Conservation (phyloP, 305 asterid genomes). For the Plantago coronopus region DNA sequence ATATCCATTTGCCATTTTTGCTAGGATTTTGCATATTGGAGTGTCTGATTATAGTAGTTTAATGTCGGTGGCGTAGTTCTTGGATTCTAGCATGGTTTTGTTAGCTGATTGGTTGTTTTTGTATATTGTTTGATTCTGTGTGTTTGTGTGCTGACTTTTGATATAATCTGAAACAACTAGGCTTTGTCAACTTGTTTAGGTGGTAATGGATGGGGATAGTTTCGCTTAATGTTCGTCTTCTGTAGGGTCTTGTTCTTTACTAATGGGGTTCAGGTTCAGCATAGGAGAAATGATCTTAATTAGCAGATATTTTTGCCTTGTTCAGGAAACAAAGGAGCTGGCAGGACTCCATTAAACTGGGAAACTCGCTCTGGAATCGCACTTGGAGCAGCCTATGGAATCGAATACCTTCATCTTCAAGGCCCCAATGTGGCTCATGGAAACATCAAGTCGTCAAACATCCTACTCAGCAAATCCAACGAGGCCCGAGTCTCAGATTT, state of each 20-base stretch:
- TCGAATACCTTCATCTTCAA: constrained; percentile 50
- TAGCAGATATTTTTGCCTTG: neutral
- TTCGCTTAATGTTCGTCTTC: constrained; percentile 8
- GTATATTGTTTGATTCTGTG: neutral
- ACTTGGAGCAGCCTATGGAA: constrained; percentile 55
- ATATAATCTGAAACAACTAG: constrained; percentile 1
- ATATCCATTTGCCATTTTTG: neutral
- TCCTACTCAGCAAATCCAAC: constrained; percentile 42
- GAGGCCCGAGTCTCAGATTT: constrained; percentile 46
- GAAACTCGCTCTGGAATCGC: constrained; percentile 46
- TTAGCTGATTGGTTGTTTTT: neutral
- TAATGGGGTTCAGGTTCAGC: constrained; percentile 11
- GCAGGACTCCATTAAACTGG: constrained; percentile 54
- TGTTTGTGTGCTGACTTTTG: constrained; percentile 6
- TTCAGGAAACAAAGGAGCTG: constrained; percentile 48
- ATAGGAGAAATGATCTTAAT: too few relatives aligned
- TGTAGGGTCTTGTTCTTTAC: constrained; percentile 6
- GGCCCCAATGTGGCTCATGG: constrained; percentile 49
- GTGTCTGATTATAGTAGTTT: constrained; percentile 1
- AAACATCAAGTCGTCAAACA: constrained; percentile 65
- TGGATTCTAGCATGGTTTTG: constrained; percentile 4
- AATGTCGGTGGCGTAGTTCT: constrained; percentile 11
- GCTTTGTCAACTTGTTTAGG: constrained; percentile 26
- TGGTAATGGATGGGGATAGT: constrained; percentile 30
- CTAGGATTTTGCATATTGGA: neutral